These are phyloP conservation scores for Yamadazyma sp. DNA, from an alignment of 805 yeast species.

Conservation along the genomic window DNA sequence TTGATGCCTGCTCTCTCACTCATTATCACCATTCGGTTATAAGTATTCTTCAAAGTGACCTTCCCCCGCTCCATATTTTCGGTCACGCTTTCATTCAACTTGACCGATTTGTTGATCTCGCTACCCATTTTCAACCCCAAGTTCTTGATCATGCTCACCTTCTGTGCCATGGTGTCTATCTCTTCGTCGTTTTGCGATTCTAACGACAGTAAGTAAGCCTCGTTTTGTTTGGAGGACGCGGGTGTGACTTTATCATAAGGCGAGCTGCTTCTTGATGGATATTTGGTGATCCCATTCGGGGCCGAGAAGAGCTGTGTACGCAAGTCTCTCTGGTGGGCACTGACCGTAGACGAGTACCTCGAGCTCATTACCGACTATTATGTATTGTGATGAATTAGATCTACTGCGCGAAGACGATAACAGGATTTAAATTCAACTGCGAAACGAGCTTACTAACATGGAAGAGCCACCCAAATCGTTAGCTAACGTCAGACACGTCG, in stretches of 20 bases:
- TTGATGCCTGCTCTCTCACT: conserved; percentile 46
- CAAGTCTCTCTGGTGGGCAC: conserved; percentile 43
- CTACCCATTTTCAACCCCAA: conserved; percentile 44
- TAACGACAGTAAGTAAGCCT: conserved; percentile 41
- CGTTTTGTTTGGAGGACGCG: conserved; percentile 38
- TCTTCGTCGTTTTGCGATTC: conserved; percentile 46
- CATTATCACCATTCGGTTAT: conserved; percentile 44
- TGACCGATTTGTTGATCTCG: conserved; percentile 42
- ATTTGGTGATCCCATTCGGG: conserved; percentile 18
- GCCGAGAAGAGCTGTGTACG: conserved; percentile 41
- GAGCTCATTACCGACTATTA: too few species aligned
- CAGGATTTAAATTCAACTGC: too few species aligned
- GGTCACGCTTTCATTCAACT: conserved; percentile 42
- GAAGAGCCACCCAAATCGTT: conserved; percentile 32
- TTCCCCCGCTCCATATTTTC: conserved; percentile 40
- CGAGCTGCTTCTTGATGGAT: conserved; percentile 30
- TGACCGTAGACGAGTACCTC: conserved; percentile 27
- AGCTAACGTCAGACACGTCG: conserved; percentile 65
- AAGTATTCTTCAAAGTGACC: conserved; percentile 42
- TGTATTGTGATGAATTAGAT: too few species aligned
- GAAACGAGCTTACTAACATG: conserved; percentile 5
- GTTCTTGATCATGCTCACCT: conserved; percentile 41
- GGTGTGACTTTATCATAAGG: conserved; percentile 37
- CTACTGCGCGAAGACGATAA: too few species aligned
- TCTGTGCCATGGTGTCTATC: conserved; percentile 40